Base-by-base conservation (phyloP, 2,329 filamentous ascomycete genomes). In the Pseudocercospora fuligena region DNA sequence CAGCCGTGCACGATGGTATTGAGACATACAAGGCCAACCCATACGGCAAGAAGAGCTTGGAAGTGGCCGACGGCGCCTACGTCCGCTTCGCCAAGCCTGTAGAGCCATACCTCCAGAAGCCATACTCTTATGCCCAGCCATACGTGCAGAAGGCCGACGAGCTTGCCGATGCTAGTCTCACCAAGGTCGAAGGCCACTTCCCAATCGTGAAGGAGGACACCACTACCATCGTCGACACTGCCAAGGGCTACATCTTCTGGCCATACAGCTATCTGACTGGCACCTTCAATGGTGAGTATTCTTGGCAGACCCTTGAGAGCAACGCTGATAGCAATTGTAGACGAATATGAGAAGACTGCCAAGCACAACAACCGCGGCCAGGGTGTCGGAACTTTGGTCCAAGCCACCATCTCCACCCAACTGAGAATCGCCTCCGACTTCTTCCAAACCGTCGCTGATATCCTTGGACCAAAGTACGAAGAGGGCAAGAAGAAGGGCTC, bases 81-180 rank as follows among this genome's bases (percentile, higher is more conserved):
- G 83, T 88, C 77, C 89, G 87, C 70, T 86, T 97, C 75, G 90
- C 90, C 78, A 90, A 89, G 73, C 92, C 93, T 21, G 82, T 97
- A 70, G 82, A 94, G 63, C 91, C 92, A 29, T 93, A 92, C 81
- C 83, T 97, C 74, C 81, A 88, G 74, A 91, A 87, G 73, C 93
- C 94, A 40, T 94, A 93, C 83, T 85, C 87, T 76, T 95, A 92
- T 78, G 87, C 97, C 70, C 89, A 89, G 61, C 94, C 94, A 0
- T 97, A 97, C 81, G 87, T 97, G 71, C 84, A 88, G 78, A 92
- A 90, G 79, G 63, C 77, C 78, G 3, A 80, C 79, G 14, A 81
- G 66, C 27, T 75, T 72, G n/a, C 75, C 75, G 6, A 74, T 72
- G 1, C 74, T 68, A 25, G 77, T 79, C 40, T 77, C 74, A 56